Evolutionary conservation across 805 yeast species (phyloP).

Genomic region (Wickerhamiella alocasiicola): DNA sequence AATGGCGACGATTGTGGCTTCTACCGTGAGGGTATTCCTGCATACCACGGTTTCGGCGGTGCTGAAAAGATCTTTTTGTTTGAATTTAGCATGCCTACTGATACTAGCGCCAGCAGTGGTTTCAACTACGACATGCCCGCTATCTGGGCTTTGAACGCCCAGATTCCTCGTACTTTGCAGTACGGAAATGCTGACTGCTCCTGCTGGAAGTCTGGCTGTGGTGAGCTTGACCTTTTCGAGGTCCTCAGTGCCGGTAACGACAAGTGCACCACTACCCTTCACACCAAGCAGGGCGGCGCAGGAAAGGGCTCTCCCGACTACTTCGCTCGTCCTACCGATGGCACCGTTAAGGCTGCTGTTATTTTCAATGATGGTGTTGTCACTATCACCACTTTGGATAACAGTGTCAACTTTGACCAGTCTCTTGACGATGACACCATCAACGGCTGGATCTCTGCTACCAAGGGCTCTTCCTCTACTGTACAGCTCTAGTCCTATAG

Average conservation of each 20-base stretch:
- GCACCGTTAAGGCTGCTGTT: slow-evolving; percentile 80
- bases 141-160: slow-evolving; percentile 88
- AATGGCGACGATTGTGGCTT: slow-evolving; percentile 55
- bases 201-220: slow-evolving; percentile 96
- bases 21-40: slow-evolving; percentile 77
- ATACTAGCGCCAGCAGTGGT: slow-evolving; percentile 35
- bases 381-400: slow-evolving; percentile 49
- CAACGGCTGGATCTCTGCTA: slow-evolving; percentile 21
- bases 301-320: slow-evolving; percentile 87
- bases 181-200: slow-evolving; percentile 80
- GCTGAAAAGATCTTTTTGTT: slow-evolving; percentile 72
- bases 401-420: slow-evolving; percentile 36
- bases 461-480: slow-evolving; percentile 38
- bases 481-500: slow-evolving; percentile 11
- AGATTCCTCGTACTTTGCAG: slow-evolving; percentile 92
- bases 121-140: slow-evolving; percentile 94
- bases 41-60: slow-evolving; percentile 91
- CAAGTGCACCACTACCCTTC: slow-evolving; percentile 62
- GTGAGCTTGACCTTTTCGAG: slow-evolving; percentile 94
- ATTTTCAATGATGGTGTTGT: slow-evolving; percentile 45
- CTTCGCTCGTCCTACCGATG: slow-evolving; percentile 70
- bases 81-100: slow-evolving; percentile 89
- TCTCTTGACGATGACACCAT: slow-evolving; percentile 48
- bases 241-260: slow-evolving; percentile 63
- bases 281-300: slow-evolving; percentile 63